Base-by-base conservation (phyloP, 371 early-diverging fungal species). In the Mortierella sp. region DNA sequence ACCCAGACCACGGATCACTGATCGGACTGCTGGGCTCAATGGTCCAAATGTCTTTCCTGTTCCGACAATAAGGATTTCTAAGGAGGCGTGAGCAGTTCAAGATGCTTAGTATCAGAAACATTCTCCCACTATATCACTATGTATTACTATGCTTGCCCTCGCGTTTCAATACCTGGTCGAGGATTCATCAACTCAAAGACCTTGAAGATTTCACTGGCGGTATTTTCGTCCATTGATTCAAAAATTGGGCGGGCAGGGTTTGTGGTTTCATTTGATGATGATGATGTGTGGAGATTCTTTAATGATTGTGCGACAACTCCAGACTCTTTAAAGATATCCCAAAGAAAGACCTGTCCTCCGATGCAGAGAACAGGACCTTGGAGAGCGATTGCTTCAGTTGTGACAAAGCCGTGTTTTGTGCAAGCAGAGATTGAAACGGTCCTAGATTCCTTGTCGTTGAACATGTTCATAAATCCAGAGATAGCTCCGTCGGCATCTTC, bases 31-130 rank as follows among this genome's bases (percentile, higher is more conserved):
- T 37, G 85, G 86, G 43, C 88, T 88, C 58, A 89, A 61, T 9
- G 88, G 90, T 2, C 84, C 78, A 72, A 89, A 88, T 15, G 83
- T 66, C 70, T 83, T 84, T 31, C 90, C 90, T 1, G 89, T 89
- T 26, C 90, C 90, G 63, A 89, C 83, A 62, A 89, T 69, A 45
- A 89, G 69, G 47, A 89, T 74, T 69, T 89, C 89, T 87, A 73
- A 26, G 23, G 13, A 53, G n/a, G n/a, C n/a, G n/a, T n/a, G n/a
- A n/a, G n/a, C n/a, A n/a, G n/a, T n/a, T n/a, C n/a, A n/a, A n/a
- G n/a, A n/a, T n/a, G n/a, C n/a, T n/a, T n/a, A n/a, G n/a, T n/a
- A n/a, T n/a, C n/a, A n/a, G n/a, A n/a, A n/a, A n/a, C n/a, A n/a
- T n/a, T n/a, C n/a, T n/a, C n/a, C n/a, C n/a, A 47, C 13, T 35